Base-by-base conservation (phyloP, 2,329 filamentous ascomycete genomes). In the Onygena corvina region DNA sequence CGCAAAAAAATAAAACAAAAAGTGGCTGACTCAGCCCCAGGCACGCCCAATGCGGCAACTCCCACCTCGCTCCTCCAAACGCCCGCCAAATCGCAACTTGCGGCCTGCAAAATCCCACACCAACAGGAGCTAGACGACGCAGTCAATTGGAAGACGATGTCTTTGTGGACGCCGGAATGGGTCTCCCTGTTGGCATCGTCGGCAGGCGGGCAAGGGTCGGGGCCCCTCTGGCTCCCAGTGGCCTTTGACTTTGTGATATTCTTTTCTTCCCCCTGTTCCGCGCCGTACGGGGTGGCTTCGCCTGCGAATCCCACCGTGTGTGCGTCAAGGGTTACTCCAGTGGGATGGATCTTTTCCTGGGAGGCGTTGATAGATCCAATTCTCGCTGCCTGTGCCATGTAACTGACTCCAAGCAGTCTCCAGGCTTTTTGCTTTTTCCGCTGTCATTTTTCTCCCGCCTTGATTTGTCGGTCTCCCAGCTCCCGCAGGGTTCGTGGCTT, bases 351-450 rank as follows among this genome's bases (percentile, higher is more conserved):
- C 38, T 27, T 23, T 42, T 27, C 12, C 38, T n/a, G 38, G 38
- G 27, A 42, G 38, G 38, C 38, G 38, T 42, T 42, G 38, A 42
- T 42, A 42, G 38, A 42, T 42, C 38, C 38, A 42, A 42, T 42
- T 42, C 38, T 20, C 16, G n/a, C 35, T 42, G 38, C 38, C 27
- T 42, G 38, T 42, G 38, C 38, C 38, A 42, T 42, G 38, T 42
- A 42, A 42, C 38, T 42, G 27, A 42, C 38, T 14, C 18, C 27
- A n/a, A 20, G 21, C 25, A 42, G 16, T 42, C 16, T 11, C 38
- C 27, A 42, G 38, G 38, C 38, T 42, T n/a, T n/a, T n/a, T 42
- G 38, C 38, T 42, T 42, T 42, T 42, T 42, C 38, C 2, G n/a
- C 21, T 23, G 33, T 35, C 33, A 35, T 16, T 16, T n/a, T 35